Evolutionary conservation across 2,329 filamentous ascomycete genomes (phyloP).

Genomic region (Fusarium annulatum): DNA sequence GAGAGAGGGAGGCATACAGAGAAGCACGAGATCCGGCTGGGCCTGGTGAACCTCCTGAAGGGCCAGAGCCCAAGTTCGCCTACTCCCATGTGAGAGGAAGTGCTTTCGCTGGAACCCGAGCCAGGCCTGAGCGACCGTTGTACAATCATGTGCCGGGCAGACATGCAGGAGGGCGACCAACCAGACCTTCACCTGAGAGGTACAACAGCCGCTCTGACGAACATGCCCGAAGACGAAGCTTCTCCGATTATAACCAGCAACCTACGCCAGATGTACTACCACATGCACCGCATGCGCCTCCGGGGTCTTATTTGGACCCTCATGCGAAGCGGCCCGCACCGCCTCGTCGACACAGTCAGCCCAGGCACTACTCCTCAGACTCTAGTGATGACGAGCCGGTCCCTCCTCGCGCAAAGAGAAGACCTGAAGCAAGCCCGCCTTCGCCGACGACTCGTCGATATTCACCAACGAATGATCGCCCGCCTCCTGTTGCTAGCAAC

Average conservation of each 20-base stretch:
- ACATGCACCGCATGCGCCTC: conserved; percentile 44
- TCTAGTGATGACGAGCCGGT: conserved; percentile 56
- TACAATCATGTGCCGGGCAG: conserved; percentile 57
- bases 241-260: conserved; percentile 61
- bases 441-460: conserved; percentile 49
- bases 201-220: conserved; percentile 55
- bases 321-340: conserved; percentile 47
- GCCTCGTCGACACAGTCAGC: conserved; percentile 62
- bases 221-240: conserved; percentile 59
- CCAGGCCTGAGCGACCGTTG: conserved; percentile 49
- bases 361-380: conserved; percentile 55
- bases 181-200: conserved; percentile 51
- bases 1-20: conserved; percentile 48
- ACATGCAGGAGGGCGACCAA: conserved; percentile 47
- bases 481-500: conserved; percentile 44
- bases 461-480: conserved; percentile 45
- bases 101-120: conserved; percentile 46
- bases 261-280: conserved; percentile 46
- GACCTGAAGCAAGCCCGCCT: conserved; percentile 44
- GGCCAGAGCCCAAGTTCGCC: conserved; percentile 51
- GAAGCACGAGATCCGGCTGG: conserved; percentile 37
- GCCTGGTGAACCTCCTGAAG: conserved; percentile 46
- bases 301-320: conserved; percentile 50
- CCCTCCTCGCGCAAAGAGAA: conserved; percentile 44
- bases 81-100: conserved; percentile 50